phyloP scores from a whole-genome alignment of 306 rosid species.

The Trichosanthes truncata region DNA sequence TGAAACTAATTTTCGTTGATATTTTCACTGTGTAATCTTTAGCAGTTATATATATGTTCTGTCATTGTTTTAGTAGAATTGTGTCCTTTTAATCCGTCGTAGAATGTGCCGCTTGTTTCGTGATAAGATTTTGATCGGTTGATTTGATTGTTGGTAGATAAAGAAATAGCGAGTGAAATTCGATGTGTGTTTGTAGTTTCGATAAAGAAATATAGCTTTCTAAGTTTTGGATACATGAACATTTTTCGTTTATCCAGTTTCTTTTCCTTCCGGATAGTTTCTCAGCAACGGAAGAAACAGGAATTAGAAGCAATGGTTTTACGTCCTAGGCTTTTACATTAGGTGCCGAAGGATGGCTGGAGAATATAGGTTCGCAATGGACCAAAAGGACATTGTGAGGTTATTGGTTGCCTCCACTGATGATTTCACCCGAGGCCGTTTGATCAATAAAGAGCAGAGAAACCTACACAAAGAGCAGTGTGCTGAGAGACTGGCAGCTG shows the following conservation, averaged over 20 bases:
- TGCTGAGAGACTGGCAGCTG: conserved; percentile 92
- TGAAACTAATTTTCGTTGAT: neutral
- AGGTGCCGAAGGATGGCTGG: conserved; percentile 31
- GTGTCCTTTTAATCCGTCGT: neutral
- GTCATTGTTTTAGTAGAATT: neutral
- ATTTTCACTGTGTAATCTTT: neutral
- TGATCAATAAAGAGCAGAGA: conserved; percentile 60
- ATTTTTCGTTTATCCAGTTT: neutral
- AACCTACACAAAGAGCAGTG: conserved; percentile 70
- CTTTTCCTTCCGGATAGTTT: neutral
- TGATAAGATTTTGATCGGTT: neutral
- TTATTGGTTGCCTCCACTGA: conserved; percentile 44
- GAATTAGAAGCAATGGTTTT: neutral
- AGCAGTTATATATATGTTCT: neutral
- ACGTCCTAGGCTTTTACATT: neutral
- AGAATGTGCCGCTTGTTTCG: neutral
- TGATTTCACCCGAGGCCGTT: conserved; percentile 49
- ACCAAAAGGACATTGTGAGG: conserved; percentile 54
- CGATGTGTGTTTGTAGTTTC: neutral
- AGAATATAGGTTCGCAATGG: conserved; percentile 49
- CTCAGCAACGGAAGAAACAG: neutral
- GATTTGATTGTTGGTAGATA: neutral
- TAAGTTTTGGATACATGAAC: neutral
- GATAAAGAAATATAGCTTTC: neutral
- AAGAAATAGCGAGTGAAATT: neutral